Evolutionary conservation across 768 basidiomycete species (phyloP).

Genomic region (Tylopilus rubrobrunneus): DNA sequence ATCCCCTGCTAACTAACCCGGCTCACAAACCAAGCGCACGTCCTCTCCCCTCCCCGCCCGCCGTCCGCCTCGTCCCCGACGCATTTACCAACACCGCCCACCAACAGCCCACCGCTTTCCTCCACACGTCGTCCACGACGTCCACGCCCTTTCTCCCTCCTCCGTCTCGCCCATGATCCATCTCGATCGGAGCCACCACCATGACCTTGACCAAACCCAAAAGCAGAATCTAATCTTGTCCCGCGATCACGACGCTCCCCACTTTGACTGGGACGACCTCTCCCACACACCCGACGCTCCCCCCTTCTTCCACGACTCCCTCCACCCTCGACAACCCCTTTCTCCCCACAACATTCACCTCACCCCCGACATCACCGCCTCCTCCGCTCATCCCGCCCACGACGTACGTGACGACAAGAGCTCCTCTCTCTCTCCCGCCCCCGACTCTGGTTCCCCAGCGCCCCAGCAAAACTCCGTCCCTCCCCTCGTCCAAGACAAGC

Average conservation of each 20-base stretch:
- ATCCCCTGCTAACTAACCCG: constrained; percentile 12
- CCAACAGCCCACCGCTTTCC: neutral
- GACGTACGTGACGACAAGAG: constrained; percentile 39
- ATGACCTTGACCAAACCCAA: constrained; percentile 36
- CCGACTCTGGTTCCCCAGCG: constrained; percentile 40
- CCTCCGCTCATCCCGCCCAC: constrained; percentile 13
- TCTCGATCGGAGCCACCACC: constrained; percentile 50
- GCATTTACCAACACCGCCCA: neutral
- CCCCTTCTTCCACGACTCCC: constrained; percentile 28
- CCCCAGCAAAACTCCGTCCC: constrained; percentile 21
- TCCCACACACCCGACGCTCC: constrained; percentile 20
- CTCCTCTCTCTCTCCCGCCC: constrained; percentile 57
- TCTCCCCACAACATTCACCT: constrained; percentile 18
- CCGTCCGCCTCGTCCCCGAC: constrained; percentile 6
- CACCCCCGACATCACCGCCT: constrained; percentile 2
- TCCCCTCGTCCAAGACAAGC: constrained; percentile 21
- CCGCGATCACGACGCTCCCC: constrained; percentile 31
- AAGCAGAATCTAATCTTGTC: constrained; percentile 43
- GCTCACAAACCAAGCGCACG: neutral
- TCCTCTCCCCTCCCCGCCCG: neutral
- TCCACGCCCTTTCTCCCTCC: neutral
- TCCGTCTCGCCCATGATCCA: constrained; percentile 40
- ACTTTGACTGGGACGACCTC: constrained; percentile 35
- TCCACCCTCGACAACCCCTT: constrained; percentile 17
- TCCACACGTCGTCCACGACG: neutral